Percentiles rank a stretch among this genome's conserved stretches.
These are phyloP conservation scores for Metarhizium brunneum DNA, from an alignment of 2,329 filamentous ascomycete species.

Conservation along the genomic window DNA sequence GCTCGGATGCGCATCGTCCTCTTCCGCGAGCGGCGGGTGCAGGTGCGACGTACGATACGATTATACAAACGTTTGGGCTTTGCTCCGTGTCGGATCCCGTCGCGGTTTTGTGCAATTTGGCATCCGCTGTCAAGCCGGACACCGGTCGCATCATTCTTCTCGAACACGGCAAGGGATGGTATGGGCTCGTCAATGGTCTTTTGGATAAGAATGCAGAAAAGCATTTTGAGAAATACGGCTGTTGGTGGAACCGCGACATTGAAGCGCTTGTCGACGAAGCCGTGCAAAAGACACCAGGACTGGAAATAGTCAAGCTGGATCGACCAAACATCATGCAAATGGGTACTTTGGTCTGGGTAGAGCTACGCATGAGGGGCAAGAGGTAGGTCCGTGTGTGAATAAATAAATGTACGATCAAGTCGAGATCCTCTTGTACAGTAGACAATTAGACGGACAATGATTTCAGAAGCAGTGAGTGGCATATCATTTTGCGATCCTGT, in stretches of 20 bases:
- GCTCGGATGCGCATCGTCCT: conserved; percentile 36
- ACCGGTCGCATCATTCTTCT: conserved; percentile 52
- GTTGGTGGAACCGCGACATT: conserved; percentile 62
- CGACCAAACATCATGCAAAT: conserved; percentile 43
- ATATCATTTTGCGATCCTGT: conserved; percentile 6
- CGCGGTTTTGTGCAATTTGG: conserved; percentile 43
- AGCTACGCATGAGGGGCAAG: conserved; percentile 29
- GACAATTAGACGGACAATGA: not conserved
- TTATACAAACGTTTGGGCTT: conserved; percentile 56
- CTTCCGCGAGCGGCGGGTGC: conserved; percentile 29
- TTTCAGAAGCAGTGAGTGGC: conserved; percentile 7
- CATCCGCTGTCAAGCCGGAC: conserved; percentile 38
- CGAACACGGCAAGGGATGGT: conserved; percentile 52
- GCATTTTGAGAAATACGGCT: conserved; percentile 53
- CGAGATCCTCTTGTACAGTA: not conserved
- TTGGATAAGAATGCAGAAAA: conserved; percentile 44
- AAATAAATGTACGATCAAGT: not conserved
- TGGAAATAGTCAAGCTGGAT: conserved; percentile 46
- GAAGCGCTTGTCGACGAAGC: conserved; percentile 44
- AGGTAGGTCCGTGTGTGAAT: not conserved
- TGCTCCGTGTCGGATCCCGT: conserved; percentile 52
- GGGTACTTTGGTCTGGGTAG: conserved; percentile 50
- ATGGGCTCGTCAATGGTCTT: conserved; percentile 42
- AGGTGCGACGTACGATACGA: conserved; percentile 46
- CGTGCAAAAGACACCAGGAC: conserved; percentile 34